Conservation (phyloP, 2,329 filamentous ascomycete species). For the Colletotrichum echinochloae region DNA sequence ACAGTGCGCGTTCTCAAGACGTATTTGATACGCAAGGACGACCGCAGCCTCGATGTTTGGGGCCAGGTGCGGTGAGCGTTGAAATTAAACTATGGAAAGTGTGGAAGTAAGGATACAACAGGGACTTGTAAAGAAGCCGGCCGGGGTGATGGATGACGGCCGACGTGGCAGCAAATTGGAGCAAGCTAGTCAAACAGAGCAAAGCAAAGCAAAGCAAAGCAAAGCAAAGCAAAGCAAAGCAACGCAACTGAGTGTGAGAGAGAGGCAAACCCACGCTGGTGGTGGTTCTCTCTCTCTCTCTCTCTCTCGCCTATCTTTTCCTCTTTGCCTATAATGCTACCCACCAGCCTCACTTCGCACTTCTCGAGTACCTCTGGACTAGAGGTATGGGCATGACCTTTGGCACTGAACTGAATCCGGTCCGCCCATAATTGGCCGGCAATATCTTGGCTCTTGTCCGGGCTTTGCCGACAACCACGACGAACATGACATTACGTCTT, state of each 20-base stretch:
- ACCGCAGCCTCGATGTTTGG: conserved; percentile 26
- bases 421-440: not conserved
- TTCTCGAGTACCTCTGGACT: not conserved
- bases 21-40: not conserved
- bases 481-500: conserved; percentile 19
- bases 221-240: not conserved
- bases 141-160: not conserved
- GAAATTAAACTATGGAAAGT: conserved; percentile 16
- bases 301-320: not conserved
- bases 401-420: no score
- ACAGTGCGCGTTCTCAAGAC: conserved; percentile 10
- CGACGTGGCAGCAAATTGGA: not conserved
- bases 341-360: not conserved
- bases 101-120: not conserved
- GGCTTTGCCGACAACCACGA: conserved; percentile 4
- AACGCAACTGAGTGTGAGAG: not conserved
- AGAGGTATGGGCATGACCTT: not conserved
- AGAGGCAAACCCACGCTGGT: no score
- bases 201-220: not conserved
- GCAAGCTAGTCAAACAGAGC: not conserved
- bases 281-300: no score
- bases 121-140: not conserved
- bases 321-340: not conserved
- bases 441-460: not conserved
- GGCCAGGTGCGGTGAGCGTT: conserved; percentile 29